phyloP scores from a whole-genome alignment of 805 yeast genomes.

The Lipomyces orientalis region DNA sequence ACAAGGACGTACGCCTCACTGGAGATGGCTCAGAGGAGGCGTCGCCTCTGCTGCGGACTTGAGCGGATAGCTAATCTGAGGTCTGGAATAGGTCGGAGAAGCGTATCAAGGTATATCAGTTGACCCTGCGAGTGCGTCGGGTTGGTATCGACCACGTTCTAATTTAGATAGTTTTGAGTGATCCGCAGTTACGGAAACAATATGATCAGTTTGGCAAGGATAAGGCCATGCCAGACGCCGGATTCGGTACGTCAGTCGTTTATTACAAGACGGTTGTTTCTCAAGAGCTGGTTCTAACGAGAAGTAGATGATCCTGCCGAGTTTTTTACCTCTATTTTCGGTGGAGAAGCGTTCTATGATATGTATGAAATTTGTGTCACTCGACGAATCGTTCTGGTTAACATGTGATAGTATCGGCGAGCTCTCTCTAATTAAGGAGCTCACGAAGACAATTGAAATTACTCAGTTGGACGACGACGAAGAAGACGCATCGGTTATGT shows the following conservation, averaged over 20 bases:
- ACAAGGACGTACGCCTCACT: background rate
- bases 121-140: background rate
- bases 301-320: slow-evolving; percentile 74
- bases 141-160: background rate
- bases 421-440: slow-evolving; percentile 73
- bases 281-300: background rate
- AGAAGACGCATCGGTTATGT: slow-evolving; percentile 31
- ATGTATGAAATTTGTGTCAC: slow-evolving; percentile 41
- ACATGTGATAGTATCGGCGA: slow-evolving; percentile 72
- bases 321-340: slow-evolving; percentile 82
- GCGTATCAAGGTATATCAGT: slow-evolving; percentile 49
- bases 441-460: slow-evolving; percentile 65
- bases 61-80: background rate
- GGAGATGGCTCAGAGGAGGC: too few relatives aligned
- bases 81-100: slow-evolving; percentile 50
- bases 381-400: background rate
- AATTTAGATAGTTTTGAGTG: slow-evolving; percentile 68
- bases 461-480: slow-evolving; percentile 48
- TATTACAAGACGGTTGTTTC: background rate
- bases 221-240: slow-evolving; percentile 68
- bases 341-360: slow-evolving; percentile 85
- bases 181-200: slow-evolving; percentile 65
- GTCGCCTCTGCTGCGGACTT: background rate
- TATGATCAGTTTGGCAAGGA: slow-evolving; percentile 90
- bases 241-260: slow-evolving; percentile 53